Evolutionary conservation across 306 rosid species (phyloP).

Genomic region (Luffa acutangula): DNA sequence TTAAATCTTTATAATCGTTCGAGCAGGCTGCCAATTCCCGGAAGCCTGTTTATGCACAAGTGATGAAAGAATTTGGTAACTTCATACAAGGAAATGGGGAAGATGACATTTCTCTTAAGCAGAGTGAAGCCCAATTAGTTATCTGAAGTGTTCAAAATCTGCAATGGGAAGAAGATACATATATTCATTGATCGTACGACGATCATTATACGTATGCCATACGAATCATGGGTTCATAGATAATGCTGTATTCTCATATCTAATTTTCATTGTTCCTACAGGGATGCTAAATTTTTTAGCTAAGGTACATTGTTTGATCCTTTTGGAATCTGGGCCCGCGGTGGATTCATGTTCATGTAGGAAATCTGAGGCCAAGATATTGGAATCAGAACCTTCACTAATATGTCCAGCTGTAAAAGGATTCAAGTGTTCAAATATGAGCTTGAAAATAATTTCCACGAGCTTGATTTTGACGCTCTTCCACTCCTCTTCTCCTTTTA

Average conservation of each 20-base stretch:
- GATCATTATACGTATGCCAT: neutral
- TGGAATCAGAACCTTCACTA: conserved; percentile 1
- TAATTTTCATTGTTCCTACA: neutral
- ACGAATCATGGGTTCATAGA: neutral
- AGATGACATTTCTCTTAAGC: neutral
- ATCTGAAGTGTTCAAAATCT: neutral
- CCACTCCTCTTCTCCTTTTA: too few species aligned
- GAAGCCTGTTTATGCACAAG: conserved; percentile 84
- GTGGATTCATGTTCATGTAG: neutral
- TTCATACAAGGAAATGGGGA: neutral
- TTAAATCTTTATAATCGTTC: neutral
- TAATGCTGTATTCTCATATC: neutral
- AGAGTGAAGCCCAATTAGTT: neutral
- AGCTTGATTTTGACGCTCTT: neutral
- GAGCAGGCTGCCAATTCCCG: conserved; percentile 66
- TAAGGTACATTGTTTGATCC: neutral
- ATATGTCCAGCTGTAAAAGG: neutral
- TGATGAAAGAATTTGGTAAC: conserved; percentile 15
- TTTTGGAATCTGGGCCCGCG: neutral
- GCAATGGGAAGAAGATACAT: neutral
- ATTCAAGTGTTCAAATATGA: neutral
- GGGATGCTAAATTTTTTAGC: neutral
- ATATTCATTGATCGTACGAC: neutral
- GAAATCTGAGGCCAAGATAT: neutral
- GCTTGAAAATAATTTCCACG: neutral